A percentile compares a stretch with the other conserved stretches of the same genome.
phyloP scores from a whole-genome alignment of 148 eudicot species.

The Persicaria tinctoria region DNA sequence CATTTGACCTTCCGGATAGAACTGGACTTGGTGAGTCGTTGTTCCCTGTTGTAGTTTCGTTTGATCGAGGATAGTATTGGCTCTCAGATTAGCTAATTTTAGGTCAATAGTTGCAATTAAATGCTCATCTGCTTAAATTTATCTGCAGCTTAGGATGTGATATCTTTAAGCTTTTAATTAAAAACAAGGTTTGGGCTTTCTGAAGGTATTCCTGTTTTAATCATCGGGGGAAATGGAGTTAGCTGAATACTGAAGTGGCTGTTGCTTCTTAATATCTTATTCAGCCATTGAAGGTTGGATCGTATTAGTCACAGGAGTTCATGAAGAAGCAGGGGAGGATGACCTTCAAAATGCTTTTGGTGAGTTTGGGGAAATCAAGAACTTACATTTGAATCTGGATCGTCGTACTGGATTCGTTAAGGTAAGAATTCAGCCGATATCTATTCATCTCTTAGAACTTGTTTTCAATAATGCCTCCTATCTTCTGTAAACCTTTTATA shows the following conservation, averaged over 20 bases:
- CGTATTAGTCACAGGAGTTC: slow-evolving; percentile 71
- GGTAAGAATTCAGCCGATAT: slow-evolving; percentile 24
- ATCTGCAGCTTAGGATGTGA: neutral
- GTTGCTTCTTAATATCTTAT: slow-evolving; percentile 3
- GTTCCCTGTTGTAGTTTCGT: neutral
- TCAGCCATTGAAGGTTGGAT: slow-evolving; percentile 97
- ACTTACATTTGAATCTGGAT: slow-evolving; percentile 88
- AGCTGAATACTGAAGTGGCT: neutral
- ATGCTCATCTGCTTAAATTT: neutral
- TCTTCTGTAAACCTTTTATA: neutral
- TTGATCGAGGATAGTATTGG: neutral
- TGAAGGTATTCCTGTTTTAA: neutral
- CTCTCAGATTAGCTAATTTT: neutral
- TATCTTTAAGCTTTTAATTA: neutral
- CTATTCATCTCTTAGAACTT: neutral
- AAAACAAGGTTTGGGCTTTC: neutral
- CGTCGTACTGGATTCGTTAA: slow-evolving; percentile 95
- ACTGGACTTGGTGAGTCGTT: neutral
- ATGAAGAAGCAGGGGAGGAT: slow-evolving; percentile 93
- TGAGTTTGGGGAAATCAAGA: slow-evolving; percentile 74
- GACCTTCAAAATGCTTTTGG: slow-evolving; percentile 75
- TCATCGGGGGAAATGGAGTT: neutral
- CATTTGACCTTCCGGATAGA: neutral
- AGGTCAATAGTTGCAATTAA: neutral
- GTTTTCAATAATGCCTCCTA: neutral